phyloP scores from a whole-genome alignment of 1,284 basidiomycete genomes.

The Papiliotrema nemorosa region DNA sequence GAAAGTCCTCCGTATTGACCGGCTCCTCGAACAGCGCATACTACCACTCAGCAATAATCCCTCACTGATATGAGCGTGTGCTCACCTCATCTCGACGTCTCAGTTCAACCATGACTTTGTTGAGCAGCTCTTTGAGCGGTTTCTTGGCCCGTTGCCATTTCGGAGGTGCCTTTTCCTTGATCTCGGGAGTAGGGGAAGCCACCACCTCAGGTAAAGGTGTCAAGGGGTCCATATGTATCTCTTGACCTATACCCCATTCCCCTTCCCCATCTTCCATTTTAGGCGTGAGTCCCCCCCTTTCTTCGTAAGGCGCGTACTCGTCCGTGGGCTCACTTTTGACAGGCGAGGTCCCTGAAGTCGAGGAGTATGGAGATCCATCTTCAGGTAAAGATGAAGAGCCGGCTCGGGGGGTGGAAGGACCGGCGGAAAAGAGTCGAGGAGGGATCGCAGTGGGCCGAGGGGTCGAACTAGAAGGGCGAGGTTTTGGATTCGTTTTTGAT shows the following conservation, averaged over 20 bases:
- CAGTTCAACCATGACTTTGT: slow-evolving; percentile 39
- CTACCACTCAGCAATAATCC: slow-evolving; percentile 11
- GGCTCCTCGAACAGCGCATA: slow-evolving; percentile 46
- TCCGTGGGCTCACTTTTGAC: slow-evolving; percentile 5
- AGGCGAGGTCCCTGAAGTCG: slow-evolving; percentile 8
- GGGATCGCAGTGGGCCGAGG: slow-evolving; percentile 24
- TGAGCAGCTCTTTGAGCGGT: slow-evolving; percentile 39
- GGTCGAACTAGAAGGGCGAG: not conserved
- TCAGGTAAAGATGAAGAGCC: slow-evolving; percentile 3
- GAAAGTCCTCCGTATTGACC: slow-evolving; percentile 42
- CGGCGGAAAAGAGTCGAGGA: slow-evolving; percentile 16
- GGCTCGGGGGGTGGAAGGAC: slow-evolving; percentile 8
- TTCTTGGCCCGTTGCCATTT: slow-evolving; percentile 40
- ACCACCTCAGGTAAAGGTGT: slow-evolving; percentile 11
- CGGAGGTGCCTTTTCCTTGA: slow-evolving; percentile 5
- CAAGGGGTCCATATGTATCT: slow-evolving; percentile 13
- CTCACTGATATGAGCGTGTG: not conserved
- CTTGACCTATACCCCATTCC: too few relatives aligned
- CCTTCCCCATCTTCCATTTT: too few relatives aligned
- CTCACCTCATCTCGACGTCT: slow-evolving; percentile 40
- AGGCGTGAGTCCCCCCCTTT: too few relatives aligned
- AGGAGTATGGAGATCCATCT: slow-evolving; percentile 6
- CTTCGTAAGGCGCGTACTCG: too few relatives aligned
- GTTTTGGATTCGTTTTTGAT: too few relatives aligned
- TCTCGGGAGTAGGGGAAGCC: slow-evolving; percentile 6